Conservation (phyloP, 2,329 filamentous ascomycete species). For the Hypoxylon sp. region DNA sequence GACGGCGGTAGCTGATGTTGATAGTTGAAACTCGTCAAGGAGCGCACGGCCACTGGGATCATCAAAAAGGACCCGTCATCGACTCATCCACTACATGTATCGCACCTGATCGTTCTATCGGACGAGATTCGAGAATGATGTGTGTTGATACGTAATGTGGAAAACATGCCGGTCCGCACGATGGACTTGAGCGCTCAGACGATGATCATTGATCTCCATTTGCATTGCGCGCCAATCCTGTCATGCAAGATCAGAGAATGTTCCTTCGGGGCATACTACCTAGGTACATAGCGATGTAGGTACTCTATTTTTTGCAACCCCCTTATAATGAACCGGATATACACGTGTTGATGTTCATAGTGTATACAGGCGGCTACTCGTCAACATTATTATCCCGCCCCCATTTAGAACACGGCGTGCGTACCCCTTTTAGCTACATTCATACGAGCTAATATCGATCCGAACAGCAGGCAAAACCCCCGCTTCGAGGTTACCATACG, state of each 20-base stretch:
- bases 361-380: constrained; percentile 38
- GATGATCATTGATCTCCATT: constrained; percentile 31
- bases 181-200: constrained; percentile 22
- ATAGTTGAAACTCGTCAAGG: constrained; percentile 43
- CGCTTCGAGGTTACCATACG: constrained; percentile 16
- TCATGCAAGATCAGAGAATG: constrained; percentile 28
- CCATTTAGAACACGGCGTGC: constrained; percentile 36
- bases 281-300: constrained; percentile 1
- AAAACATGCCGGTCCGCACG: constrained; percentile 15
- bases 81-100: constrained; percentile 30
- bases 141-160: constrained; percentile 21
- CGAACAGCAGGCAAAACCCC: constrained; percentile 20
- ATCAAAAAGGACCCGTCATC: constrained; percentile 35
- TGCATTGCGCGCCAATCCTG: constrained; percentile 25
- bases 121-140: constrained; percentile 37
- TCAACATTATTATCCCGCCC: constrained; percentile 35
- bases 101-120: constrained; percentile 24
- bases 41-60: constrained; percentile 38
- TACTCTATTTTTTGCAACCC: constrained; percentile 33
- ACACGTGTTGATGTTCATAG: constrained; percentile 14
- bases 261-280: constrained; percentile 22
- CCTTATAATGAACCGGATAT: constrained; percentile 31
- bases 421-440: constrained; percentile 41
- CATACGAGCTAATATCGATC: constrained; percentile 35
- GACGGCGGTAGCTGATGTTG: constrained; percentile 43